Conservation (phyloP, 768 basidiomycete genomes). For the Termitomyces sp. region DNA sequence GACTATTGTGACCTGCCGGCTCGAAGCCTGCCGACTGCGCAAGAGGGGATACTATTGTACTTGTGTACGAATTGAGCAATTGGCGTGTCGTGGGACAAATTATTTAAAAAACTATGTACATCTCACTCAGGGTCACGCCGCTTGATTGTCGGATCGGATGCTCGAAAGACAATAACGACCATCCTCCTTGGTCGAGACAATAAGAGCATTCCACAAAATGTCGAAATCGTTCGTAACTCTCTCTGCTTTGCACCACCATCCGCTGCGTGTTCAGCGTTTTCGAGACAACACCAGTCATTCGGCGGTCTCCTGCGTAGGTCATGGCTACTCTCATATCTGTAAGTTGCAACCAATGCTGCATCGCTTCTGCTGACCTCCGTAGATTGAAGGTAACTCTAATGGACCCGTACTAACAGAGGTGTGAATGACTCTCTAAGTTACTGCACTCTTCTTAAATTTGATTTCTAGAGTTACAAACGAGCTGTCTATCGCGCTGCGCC, state of each 20-base stretch:
- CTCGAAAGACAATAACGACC: constrained; percentile 14
- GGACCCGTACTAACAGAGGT: constrained; percentile 11
- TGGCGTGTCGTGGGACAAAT: background rate
- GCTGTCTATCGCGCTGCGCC: constrained; percentile 59
- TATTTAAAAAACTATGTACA: background rate
- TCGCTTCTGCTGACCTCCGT: background rate
- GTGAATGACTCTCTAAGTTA: background rate
- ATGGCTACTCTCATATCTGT: constrained; percentile 4
- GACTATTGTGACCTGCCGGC: no score
- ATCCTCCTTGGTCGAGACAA: constrained; percentile 18
- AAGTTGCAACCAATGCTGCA: background rate
- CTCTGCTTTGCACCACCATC: constrained; percentile 8
- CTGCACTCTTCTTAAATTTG: background rate
- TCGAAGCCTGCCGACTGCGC: no score
- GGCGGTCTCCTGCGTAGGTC: background rate
- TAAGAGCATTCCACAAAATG: constrained; percentile 26
- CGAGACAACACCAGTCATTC: background rate
- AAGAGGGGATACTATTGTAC: no score
- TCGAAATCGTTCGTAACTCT: constrained; percentile 6
- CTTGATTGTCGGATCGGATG: background rate
- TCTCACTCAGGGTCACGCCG: background rate
- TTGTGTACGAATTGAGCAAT: no score
- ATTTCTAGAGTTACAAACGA: constrained; percentile 48
- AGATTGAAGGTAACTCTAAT: constrained; percentile 8
- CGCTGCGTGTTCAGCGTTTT: background rate